A percentile compares a stretch with the other conserved stretches of the same genome.
phyloP scores from a whole-genome alignment of 192 early-diverging fungal species.

The Podila horticola region DNA sequence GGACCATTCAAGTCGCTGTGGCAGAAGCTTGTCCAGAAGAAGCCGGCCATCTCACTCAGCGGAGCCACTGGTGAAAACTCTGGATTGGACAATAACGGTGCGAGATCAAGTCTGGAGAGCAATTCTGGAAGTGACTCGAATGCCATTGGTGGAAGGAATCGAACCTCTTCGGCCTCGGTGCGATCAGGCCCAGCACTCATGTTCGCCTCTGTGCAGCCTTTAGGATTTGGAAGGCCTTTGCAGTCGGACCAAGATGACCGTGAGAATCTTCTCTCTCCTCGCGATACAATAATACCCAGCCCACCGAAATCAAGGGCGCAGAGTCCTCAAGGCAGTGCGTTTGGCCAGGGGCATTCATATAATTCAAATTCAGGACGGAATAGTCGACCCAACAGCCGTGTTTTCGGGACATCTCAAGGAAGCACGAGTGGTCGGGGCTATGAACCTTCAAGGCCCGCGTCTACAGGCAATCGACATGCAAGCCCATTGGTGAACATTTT shows the following conservation, averaged over 20 bases:
- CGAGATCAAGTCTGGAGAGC: constrained; percentile 40
- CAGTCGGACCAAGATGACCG: constrained; percentile 10
- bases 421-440: neutral
- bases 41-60: constrained; percentile 35
- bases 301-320: constrained; percentile 16
- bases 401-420: constrained; percentile 22
- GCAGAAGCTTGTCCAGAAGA: constrained; percentile 37
- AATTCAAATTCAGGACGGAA: constrained; percentile 12
- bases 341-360: neutral
- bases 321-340: constrained; percentile 26
- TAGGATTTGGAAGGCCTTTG: constrained; percentile 7
- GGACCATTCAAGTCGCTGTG: constrained; percentile 41
- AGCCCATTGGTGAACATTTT: neutral
- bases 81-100: constrained; percentile 24
- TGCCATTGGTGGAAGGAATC: constrained; percentile 3
- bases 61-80: neutral
- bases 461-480: neutral
- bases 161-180: neutral
- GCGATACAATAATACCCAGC: constrained; percentile 6
- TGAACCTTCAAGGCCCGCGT: neutral
- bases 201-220: constrained; percentile 45
- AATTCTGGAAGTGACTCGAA: neutral
- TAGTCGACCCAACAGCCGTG: constrained; percentile 31
- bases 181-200: constrained; percentile 45
- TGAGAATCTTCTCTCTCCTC: constrained; percentile 17